These are phyloP conservation scores for Borovskyia barvae DNA, from an alignment of 208 protist genomes.

Conservation along the genomic window DNA sequence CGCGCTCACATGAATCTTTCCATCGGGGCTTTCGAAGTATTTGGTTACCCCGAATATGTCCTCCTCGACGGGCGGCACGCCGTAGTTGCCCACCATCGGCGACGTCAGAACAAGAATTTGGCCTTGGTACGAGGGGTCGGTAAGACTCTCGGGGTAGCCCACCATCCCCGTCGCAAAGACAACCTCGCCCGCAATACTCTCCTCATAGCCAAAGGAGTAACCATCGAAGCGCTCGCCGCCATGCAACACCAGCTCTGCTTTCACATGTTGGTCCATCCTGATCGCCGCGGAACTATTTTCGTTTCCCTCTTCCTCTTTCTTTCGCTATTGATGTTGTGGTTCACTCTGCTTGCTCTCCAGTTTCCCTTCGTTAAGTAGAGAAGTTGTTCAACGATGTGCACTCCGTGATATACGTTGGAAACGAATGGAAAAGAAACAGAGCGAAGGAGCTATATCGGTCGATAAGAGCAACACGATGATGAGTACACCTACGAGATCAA, in stretches of 20 bases:
- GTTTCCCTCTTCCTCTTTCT: background rate
- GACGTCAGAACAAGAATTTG: slow-evolving; percentile 98
- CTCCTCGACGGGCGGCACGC: slow-evolving; percentile 85
- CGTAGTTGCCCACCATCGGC: slow-evolving; percentile 98
- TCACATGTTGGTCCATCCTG: slow-evolving; percentile 32
- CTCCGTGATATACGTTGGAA: background rate
- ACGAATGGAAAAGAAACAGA: background rate
- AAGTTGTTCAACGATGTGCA: background rate
- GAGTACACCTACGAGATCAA: background rate
- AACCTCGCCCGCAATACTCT: slow-evolving; percentile 83
- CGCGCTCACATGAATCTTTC: slow-evolving; percentile 87
- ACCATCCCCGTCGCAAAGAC: slow-evolving; percentile 96
- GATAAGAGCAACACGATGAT: background rate
- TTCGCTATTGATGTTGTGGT: background rate
- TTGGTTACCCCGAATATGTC: slow-evolving; percentile 93
- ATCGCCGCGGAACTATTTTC: background rate
- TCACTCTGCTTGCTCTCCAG: background rate
- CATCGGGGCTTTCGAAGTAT: slow-evolving; percentile 95
- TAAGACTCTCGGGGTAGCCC: slow-evolving; percentile 93
- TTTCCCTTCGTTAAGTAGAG: background rate
- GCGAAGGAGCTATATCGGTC: background rate
- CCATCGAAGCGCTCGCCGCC: slow-evolving; percentile 94
- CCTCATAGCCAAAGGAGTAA: slow-evolving; percentile 95
- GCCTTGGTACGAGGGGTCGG: slow-evolving; percentile 97
- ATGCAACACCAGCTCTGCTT: slow-evolving; percentile 88